Conservation (phyloP, 2,329 filamentous ascomycete species). For the Cladosporium oxysporum region DNA sequence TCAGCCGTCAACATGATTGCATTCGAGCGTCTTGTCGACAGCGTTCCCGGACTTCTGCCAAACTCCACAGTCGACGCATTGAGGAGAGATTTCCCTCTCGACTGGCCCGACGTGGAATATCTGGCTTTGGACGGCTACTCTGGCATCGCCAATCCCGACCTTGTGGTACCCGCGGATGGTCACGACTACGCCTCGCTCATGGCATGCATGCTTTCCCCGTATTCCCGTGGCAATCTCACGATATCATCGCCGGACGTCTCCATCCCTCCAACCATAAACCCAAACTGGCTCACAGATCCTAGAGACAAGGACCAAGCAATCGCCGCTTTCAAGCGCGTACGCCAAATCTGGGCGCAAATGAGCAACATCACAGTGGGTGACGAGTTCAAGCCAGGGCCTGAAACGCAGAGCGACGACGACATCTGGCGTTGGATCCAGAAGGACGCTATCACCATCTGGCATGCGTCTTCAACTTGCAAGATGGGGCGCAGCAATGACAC, state of each 20-base stretch:
- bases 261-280: conserved; percentile 38
- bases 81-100: conserved; percentile 29
- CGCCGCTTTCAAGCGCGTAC: conserved; percentile 35
- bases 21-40: conserved; percentile 12
- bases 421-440: conserved; percentile 19
- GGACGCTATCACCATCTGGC: conserved; percentile 12
- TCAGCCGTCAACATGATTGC: conserved; percentile 2
- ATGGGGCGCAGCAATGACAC: conserved; percentile 27
- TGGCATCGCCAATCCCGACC: conserved; percentile 24
- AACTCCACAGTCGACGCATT: conserved; percentile 21
- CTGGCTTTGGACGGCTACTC: conserved; percentile 19
- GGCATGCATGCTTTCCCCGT: conserved; percentile 36
- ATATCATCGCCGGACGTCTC: conserved; percentile 33
- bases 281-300: conserved; percentile 39
- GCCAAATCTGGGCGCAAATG: conserved; percentile 33
- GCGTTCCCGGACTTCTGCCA: conserved; percentile 18
- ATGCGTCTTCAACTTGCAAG: conserved; percentile 22
- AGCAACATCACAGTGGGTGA: conserved; percentile 31
- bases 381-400: conserved; percentile 34
- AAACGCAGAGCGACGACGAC: conserved; percentile 20
- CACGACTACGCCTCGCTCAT: conserved; percentile 38
- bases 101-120: conserved; percentile 40
- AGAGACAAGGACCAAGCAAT: conserved; percentile 38
- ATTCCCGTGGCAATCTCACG: conserved; percentile 40
- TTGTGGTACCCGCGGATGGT: conserved; percentile 29